Evolutionary conservation across 306 rosid genomes (phyloP), one percentile per base, ranked within the genome.

Genomic region (Datisca glomerata): DNA sequence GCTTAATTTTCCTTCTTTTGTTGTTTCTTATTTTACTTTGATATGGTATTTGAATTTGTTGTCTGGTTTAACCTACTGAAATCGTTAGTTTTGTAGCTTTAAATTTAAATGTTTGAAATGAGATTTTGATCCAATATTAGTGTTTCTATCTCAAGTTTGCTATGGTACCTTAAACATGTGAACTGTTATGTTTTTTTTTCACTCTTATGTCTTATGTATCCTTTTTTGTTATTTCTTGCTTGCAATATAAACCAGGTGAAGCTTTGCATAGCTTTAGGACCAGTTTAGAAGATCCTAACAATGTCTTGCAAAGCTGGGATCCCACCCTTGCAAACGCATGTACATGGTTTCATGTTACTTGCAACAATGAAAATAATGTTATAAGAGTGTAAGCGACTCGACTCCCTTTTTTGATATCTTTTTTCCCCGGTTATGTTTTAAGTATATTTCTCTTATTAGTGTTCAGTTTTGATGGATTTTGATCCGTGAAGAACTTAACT

Each of bases 311-410:
- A 16, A 53, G 59, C 41, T 53, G 59, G 59, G 59, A 53, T 8
- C 59, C 59, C 6, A 53, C 49, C 19, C 59, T 53, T 7, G 59
- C 28, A 4, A 53, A 41, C 39, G 48, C 59, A 13, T 53, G 59
- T 29, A 53, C 47, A 8, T 53, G 59, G 59, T 53, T 53, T 41
- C 59, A 53, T 21, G 49, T 53, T 20, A 25, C 49, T 12, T 53
- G 48, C 59, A 53, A 53, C 12, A 41, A 41, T 53, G 49, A 28
- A 27, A 41, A 53, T 21, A 18, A 53, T 21, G 43, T 53, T 41
- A 53, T 53, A 18, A 53, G 59, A 53, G 49, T 53, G 59, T 53
- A 41, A 53, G 46, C n/a, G n/a, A n/a, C n/a, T n/a, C n/a, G n/a
- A n/a, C 35, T 21, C 21, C 14, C 14, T 49, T 21, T 49, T 14